These are phyloP conservation scores for Fusarium chuoi DNA, from an alignment of 2,329 filamentous ascomycete genomes.

Conservation along the genomic window DNA sequence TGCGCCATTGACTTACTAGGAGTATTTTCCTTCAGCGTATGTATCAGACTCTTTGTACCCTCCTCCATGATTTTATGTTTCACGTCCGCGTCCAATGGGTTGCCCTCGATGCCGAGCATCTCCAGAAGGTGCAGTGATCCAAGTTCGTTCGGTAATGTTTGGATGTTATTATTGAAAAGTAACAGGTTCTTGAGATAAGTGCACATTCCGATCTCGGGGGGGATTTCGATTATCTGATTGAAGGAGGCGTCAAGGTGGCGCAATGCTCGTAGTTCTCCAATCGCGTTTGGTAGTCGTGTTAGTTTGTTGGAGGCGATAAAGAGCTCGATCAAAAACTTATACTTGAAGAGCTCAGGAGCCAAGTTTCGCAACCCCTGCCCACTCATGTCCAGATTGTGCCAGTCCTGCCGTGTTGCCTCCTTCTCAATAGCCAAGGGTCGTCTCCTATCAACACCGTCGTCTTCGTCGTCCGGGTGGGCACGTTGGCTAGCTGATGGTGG, in stretches of 20 bases:
- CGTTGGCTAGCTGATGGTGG: slow-evolving; percentile 62
- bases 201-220: slow-evolving; percentile 95
- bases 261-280: slow-evolving; percentile 84
- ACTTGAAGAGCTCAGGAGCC: slow-evolving; percentile 82
- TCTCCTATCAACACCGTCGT: slow-evolving; percentile 66
- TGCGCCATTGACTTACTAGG: slow-evolving; percentile 70
- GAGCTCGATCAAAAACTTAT: slow-evolving; percentile 89
- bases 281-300: slow-evolving; percentile 78
- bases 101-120: slow-evolving; percentile 90
- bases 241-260: slow-evolving; percentile 87
- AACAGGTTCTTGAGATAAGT: slow-evolving; percentile 87
- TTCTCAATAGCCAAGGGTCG: slow-evolving; percentile 74
- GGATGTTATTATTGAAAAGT: slow-evolving; percentile 90
- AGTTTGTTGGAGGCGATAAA: slow-evolving; percentile 96
- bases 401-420: slow-evolving; percentile 78
- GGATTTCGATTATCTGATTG: slow-evolving; percentile 85
- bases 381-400: slow-evolving; percentile 93
- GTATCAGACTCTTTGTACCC: slow-evolving; percentile 87
- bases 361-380: slow-evolving; percentile 93
- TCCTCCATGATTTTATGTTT: slow-evolving; percentile 87
- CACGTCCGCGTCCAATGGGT: slow-evolving; percentile 79
- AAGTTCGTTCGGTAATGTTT: slow-evolving; percentile 83
- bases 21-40: slow-evolving; percentile 83
- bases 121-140: slow-evolving; percentile 91
- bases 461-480: slow-evolving; percentile 60